Evolutionary conservation across 805 yeast species (phyloP), one percentile per base, ranked within the genome.

Genomic region (Saccharomycopsis schoenii): DNA sequence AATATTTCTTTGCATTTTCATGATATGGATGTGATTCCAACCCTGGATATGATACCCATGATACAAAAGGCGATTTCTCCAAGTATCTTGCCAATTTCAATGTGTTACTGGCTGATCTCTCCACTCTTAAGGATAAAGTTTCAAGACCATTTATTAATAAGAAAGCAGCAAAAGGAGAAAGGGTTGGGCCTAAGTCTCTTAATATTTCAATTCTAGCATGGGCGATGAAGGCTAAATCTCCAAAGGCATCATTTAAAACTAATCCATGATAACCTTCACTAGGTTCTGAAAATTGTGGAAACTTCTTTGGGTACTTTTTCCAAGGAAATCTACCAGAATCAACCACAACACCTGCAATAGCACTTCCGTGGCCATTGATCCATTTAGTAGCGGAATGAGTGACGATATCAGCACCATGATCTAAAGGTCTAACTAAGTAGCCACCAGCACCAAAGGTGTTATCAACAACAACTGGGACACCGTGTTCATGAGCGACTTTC

Each of bases 361-460:
- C 89, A 61, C 88, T 90, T 71, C 98, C 97, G 71, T 92, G 97
- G 62, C 97, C 98, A 65, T 96, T 96, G 67, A 92, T 92, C 97
- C 97, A 93, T 74, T 92, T 92, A 62, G 98, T 92, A 60, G 97
- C 97, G 64, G 97, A 91, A 74, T 92, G 97, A 21, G 88, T 88
- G 40, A 93, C 87, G 66, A 92, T 86, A 72, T 92, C 97, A 56
- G 90, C 97, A 66, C 97, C 97, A 69, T 82, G 87, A 64, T 88
- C 88, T 67, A 92, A 75, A 64, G 98, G 98, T 66, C 81, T 84
- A 63, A 89, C 82, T 68, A 88, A 82, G 77, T 76, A 91, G 57
- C 97, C 97, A 74, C 96, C 97, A 54, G 97, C 97, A 71, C 97
- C 98, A 69, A 92, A 92, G 19, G 98, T 92, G 83, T 92, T 92